Base-by-base conservation (phyloP, 1,284 basidiomycete genomes). In the Heterobasidion parviporum region DNA sequence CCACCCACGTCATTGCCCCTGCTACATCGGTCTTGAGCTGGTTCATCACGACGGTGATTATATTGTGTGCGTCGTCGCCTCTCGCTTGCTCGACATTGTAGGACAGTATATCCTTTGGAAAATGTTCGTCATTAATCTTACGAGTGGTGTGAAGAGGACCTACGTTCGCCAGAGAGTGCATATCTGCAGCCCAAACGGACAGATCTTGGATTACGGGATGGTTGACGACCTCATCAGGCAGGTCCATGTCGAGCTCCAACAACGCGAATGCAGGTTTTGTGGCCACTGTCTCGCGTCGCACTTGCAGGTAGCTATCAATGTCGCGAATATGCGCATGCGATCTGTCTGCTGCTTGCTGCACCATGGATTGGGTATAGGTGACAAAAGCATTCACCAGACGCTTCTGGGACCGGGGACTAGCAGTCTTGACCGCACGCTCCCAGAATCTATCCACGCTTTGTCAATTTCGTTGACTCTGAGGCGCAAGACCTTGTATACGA, bases 11-110 rank as follows among this genome's bases (percentile, higher is more conserved):
- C 60, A 76, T 68, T 0, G 74, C 71, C 6, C 58, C 68, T 36
- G 71, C 62, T 1, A 74, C 51, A 53, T 65, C 63, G 6, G 65
- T 57, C 9, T 68, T 58, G 48, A 65, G 53, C 38, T 74, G 60
- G 49, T 70, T 66, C 75, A 77, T 78, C 16, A 74, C 68, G 18
- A 76, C 66, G 4, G 72, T 72, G 33, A 79, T 66, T 14, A 78
- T 65, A 55, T 79, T 80, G 63, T 79, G 71, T 1, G 60, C 62
- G 58, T 72, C 72, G 57, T 77, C 74, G 2, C 74, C 75, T 3
- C 67, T 64, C 15, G 73, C 66, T 61, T 77, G 74, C 60, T 76
- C 75, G 14, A 69, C 61, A 54, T 75, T 74, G 62, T 74, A 76
- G 6, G 72, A 77, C 41, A 63, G 67, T 7, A 77, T 65, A 54